Evolutionary conservation across 768 basidiomycete genomes (phyloP), one percentile per base, ranked within the genome.

Genomic region (Pholiota conissans): DNA sequence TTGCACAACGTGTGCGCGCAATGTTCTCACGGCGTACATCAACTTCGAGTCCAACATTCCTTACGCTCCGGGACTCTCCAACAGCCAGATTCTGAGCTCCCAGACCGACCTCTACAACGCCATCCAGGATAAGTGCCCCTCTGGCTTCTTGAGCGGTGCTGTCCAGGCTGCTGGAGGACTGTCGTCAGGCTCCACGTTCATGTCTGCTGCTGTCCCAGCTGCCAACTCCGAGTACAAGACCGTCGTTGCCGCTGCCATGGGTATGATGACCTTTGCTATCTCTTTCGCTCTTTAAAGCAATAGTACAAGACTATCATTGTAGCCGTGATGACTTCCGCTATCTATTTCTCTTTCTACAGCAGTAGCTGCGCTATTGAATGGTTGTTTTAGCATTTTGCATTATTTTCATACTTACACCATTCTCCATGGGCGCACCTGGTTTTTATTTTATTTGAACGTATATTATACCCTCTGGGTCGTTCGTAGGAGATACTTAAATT

Each of bases 1-100:
- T 42, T 98, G 96, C 85, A 86, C 80, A 2, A 63, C 86, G 13
- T 98, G 96, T 85, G 86, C 91, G 11, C 84, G 89, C 69, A 81
- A 81, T 61, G 76, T 95, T 68, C 68, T 98, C 62, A 82, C 84
- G 1, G 63, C 85, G 8, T 99, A 91, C 81, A 86, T 92, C 71
- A 71, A 76, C 56, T 95, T 83, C 72, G 91, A 95, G 74, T 81
- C 84, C 39, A 70, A 71, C 55, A 73, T 77, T 42, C 89, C 89
- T 1, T 98, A 93, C 71, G 90, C 81, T 7, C 83, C 89, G 27
- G 94, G 96, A 49, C 66, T 97, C 26, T 52, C 60, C 57, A 78
- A 79, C 64, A 90, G 87, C 65, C 69, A 77, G 13, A 76, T 98
- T 54, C 76, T 98, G 45, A 67, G 74, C 28, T 82, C 81, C 47